phyloP scores from a whole-genome alignment of 2,329 filamentous ascomycete genomes.

The Colletotrichum abscissum region DNA sequence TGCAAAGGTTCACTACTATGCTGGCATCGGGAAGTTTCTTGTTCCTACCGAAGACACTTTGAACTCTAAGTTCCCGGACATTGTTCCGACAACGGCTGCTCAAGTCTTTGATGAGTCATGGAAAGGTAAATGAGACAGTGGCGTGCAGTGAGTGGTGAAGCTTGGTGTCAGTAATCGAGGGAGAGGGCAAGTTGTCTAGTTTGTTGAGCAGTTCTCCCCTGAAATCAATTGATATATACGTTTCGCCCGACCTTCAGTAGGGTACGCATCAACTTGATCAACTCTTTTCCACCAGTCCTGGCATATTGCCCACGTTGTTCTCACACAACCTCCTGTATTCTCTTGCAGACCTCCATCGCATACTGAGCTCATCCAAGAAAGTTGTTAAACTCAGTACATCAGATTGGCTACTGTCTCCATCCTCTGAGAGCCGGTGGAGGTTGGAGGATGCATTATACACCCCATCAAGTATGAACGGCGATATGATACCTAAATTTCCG shows the following conservation, averaged over 20 bases:
- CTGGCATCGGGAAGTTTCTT: slow-evolving; percentile 37
- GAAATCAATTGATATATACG: no score
- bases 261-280: neutral
- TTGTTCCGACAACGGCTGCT: slow-evolving; percentile 39
- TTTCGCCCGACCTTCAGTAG: no score
- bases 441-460: neutral
- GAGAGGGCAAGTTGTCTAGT: neutral
- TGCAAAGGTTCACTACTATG: slow-evolving; percentile 37
- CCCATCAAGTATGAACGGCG: neutral
- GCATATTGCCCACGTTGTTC: neutral
- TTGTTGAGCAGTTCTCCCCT: neutral
- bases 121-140: neutral
- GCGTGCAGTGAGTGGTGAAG: neutral
- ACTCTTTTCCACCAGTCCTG: neutral
- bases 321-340: neutral
- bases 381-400: neutral
- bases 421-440: neutral
- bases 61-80: slow-evolving; percentile 43
- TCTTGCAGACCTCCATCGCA: neutral
- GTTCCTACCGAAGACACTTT: slow-evolving; percentile 36
- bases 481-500: neutral
- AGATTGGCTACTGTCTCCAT: neutral
- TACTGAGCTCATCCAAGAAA: neutral
- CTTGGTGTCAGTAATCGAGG: no score
- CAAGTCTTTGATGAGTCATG: slow-evolving; percentile 38